Evolutionary conservation across 208 protist genomes (phyloP).

Genomic region (Porcisia hertigi): DNA sequence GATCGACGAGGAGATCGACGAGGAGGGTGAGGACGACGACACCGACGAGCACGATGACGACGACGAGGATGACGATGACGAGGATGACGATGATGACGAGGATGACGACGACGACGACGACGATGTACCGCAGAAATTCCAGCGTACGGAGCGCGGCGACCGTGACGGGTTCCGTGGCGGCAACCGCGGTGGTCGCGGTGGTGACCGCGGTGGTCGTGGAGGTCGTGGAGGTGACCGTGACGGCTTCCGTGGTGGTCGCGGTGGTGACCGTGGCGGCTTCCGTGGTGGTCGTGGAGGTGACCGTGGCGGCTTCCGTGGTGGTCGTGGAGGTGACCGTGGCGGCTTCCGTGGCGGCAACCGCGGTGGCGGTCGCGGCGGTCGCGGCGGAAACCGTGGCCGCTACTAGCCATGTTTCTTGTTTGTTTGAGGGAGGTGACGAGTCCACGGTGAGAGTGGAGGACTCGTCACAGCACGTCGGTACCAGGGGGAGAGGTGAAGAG

Average conservation of each 20-base stretch:
- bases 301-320: slow-evolving; percentile 10
- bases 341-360: slow-evolving; percentile 51
- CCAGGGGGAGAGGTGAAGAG: background rate
- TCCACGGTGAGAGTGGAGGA: background rate
- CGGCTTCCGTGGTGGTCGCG: slow-evolving; percentile 50
- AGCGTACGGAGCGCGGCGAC: slow-evolving; percentile 64
- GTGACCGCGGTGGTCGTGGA: slow-evolving; percentile 61
- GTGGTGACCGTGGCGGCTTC: slow-evolving; percentile 68
- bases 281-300: slow-evolving; percentile 40
- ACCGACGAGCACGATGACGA: slow-evolving; percentile 68
- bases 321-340: slow-evolving; percentile 8
- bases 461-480: background rate
- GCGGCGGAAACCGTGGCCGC: slow-evolving; percentile 42
- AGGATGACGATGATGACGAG: slow-evolving; percentile 44
- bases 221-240: slow-evolving; percentile 69
- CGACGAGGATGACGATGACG: slow-evolving; percentile 66
- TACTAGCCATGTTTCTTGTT: slow-evolving; percentile 1
- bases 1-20: slow-evolving; percentile 43
- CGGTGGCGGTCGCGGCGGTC: slow-evolving; percentile 57
- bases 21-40: slow-evolving; percentile 41
- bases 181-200: slow-evolving; percentile 52
- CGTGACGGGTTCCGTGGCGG: slow-evolving; percentile 44
- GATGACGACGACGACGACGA: slow-evolving; percentile 27
- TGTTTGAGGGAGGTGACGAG: background rate
- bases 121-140: slow-evolving; percentile 65